These are phyloP conservation scores for Plasmodium coatneyi DNA, from an alignment of 169 alveolate species.

Conservation along the genomic window DNA sequence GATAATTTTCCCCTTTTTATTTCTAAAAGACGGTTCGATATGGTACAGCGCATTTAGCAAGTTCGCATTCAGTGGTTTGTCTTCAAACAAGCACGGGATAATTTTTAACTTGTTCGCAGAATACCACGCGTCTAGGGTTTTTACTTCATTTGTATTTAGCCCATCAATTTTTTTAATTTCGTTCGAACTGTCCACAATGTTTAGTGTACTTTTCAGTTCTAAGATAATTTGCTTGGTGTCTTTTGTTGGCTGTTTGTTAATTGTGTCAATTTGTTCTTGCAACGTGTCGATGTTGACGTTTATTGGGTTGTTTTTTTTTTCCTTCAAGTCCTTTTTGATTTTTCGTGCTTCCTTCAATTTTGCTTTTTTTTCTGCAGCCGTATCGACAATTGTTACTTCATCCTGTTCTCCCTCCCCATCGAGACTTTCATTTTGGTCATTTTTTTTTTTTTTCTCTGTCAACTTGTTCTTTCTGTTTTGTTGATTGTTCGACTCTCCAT, in stretches of 20 bases:
- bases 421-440: not conserved
- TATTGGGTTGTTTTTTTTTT: not conserved
- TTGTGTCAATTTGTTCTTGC: not conserved
- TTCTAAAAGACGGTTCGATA: constrained; percentile 47
- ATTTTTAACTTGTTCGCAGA: constrained; percentile 60
- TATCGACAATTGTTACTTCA: not conserved
- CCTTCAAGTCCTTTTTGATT: not conserved
- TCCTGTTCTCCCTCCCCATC: not conserved
- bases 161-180: constrained; percentile 38
- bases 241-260: constrained; percentile 1
- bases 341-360: not conserved
- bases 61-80: constrained; percentile 16
- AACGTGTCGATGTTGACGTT: not conserved
- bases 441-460: not conserved
- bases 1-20: constrained; percentile 44
- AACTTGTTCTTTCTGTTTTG: not conserved
- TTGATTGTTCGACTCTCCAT: not conserved
- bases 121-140: constrained; percentile 38
- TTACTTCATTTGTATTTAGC: constrained; percentile 20
- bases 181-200: constrained; percentile 31
- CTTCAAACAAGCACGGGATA: constrained; percentile 56
- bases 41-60: constrained; percentile 20
- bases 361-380: not conserved
- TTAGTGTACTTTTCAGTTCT: constrained; percentile 47
- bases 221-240: constrained; percentile 46